A percentile compares a stretch with the other conserved stretches of the same genome.
Conservation (phyloP, 2,329 filamentous ascomycete genomes). For the Cercospora beticola region DNA sequence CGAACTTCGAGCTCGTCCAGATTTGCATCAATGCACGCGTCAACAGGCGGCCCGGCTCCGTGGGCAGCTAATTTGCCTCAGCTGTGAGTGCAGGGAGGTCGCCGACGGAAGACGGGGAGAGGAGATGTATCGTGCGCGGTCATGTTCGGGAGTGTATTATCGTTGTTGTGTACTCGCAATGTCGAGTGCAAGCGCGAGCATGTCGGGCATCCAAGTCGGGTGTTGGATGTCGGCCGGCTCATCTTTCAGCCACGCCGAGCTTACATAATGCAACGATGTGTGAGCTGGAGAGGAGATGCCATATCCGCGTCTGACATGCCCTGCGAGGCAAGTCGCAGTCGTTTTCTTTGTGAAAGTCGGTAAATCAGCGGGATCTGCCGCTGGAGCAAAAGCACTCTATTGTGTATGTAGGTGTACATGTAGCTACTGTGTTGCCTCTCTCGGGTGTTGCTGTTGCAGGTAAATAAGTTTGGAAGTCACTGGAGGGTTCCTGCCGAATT, state of each 20-base stretch:
- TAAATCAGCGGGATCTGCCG: not conserved
- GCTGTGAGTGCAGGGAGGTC: not conserved
- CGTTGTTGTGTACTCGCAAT: not conserved
- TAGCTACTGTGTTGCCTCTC: too few species aligned
- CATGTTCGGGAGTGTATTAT: not conserved
- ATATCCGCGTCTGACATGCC: not conserved
- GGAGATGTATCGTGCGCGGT: not conserved
- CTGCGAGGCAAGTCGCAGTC: too few species aligned
- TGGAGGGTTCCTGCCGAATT: not conserved
- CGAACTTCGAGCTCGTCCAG: not conserved
- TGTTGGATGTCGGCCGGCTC: not conserved
- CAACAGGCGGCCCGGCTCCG: not conserved
- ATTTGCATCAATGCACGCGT: constrained; percentile 1
- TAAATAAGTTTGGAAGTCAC: not conserved
- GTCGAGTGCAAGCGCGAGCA: not conserved
- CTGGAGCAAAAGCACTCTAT: not conserved
- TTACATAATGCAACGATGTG: not conserved
- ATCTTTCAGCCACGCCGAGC: not conserved
- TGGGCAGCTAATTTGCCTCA: not conserved
- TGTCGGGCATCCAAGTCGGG: not conserved
- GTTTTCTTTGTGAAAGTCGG: not conserved
- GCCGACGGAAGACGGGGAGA: not conserved
- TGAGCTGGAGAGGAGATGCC: not conserved
- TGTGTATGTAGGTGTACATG: too few species aligned
- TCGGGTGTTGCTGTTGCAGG: too few species aligned